These are phyloP conservation scores for Tolypocladium paradoxum DNA, from an alignment of 2,329 filamentous ascomycete genomes.

Conservation along the genomic window DNA sequence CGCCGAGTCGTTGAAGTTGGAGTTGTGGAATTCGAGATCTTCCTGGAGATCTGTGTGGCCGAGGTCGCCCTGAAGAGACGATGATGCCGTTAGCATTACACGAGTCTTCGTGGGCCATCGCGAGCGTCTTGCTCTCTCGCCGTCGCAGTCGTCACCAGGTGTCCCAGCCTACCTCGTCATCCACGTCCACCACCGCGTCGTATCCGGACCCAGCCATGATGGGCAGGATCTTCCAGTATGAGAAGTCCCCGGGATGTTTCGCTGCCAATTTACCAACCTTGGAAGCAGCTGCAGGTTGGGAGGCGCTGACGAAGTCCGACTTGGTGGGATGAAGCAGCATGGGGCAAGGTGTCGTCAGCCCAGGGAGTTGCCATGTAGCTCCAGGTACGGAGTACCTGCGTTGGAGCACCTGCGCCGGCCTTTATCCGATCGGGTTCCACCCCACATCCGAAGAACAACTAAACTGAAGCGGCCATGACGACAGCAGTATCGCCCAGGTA, in stretches of 20 bases:
- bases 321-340: constrained; percentile 6
- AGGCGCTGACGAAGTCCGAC: neutral
- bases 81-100: neutral
- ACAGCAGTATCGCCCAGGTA: neutral
- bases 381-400: neutral
- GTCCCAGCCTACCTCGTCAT: constrained; percentile 62
- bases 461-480: neutral
- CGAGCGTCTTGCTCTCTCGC: neutral
- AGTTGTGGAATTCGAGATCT: constrained; percentile 97
- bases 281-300: neutral
- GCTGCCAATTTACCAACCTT: neutral
- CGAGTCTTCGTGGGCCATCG: neutral
- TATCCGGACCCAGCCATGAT: constrained; percentile 79
- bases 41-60: constrained; percentile 97
- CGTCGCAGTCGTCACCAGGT: neutral
- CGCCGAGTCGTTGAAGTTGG: constrained; percentile 60
- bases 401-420: neutral
- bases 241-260: neutral
- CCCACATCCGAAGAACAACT: neutral
- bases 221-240: constrained; percentile 1
- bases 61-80: constrained; percentile 65
- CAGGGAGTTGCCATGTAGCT: neutral
- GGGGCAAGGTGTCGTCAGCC: constrained; percentile 18
- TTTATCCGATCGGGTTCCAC: constrained; percentile 3
- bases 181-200: constrained; percentile 95